These are phyloP conservation scores for Suillus tomentosus DNA, from an alignment of 768 basidiomycete species.

Conservation along the genomic window DNA sequence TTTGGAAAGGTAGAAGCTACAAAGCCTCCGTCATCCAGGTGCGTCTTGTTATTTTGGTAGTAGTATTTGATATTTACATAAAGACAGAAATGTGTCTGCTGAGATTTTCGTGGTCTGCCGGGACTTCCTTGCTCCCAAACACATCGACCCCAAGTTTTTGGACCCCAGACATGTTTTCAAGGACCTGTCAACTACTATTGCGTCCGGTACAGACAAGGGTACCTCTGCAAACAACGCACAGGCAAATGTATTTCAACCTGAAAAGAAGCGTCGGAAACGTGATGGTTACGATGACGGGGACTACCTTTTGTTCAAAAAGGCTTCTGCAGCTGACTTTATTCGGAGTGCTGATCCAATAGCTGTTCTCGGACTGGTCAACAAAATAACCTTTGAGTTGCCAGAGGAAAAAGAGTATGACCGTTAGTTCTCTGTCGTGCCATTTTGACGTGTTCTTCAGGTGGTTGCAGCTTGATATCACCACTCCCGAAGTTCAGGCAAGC, in stretches of 20 bases:
- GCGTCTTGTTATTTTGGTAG: constrained; percentile 19
- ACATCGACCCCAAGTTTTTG: constrained; percentile 97
- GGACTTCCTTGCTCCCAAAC: constrained; percentile 90
- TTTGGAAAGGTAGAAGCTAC: constrained; percentile 98
- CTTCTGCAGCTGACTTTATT: constrained; percentile 73
- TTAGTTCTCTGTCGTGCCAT: constrained; percentile 5
- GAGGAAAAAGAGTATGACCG: constrained; percentile 78
- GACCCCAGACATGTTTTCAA: constrained; percentile 98
- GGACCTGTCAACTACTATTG: constrained; percentile 61
- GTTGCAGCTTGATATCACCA: constrained; percentile 70
- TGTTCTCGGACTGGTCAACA: constrained; percentile 76
- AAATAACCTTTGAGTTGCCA: constrained; percentile 73
- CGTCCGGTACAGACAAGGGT: constrained; percentile 50
- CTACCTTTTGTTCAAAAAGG: constrained; percentile 82
- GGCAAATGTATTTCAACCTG: constrained; percentile 94
- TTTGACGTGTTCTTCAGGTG: constrained; percentile 51
- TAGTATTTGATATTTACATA: background rate
- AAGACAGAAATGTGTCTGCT: constrained; percentile 89
- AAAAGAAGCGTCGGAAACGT: constrained; percentile 91
- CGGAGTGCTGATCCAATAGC: constrained; percentile 69
- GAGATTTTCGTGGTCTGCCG: constrained; percentile 99
- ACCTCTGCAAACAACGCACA: constrained; percentile 67
- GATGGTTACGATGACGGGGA: constrained; percentile 96
- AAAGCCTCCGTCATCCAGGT: constrained; percentile 97
- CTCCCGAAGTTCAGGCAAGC: constrained; percentile 77